Conservation (phyloP, 192 early-diverging fungal genomes). For the Chytriomyces confervae region DNA sequence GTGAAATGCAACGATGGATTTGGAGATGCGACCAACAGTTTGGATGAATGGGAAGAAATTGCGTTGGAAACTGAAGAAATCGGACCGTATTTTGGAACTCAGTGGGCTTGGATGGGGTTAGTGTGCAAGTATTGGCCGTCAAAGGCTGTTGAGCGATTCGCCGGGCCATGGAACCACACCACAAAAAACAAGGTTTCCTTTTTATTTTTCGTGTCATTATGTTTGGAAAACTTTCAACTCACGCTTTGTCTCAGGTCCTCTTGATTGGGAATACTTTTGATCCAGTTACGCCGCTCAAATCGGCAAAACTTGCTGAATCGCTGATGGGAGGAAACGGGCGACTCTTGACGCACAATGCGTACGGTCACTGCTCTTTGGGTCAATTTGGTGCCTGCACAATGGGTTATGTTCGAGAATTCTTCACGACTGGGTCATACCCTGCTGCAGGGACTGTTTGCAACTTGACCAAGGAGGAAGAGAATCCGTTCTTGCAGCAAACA, state of each 20-base stretch:
- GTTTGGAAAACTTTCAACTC: not conserved
- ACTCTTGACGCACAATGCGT: constrained; percentile 45
- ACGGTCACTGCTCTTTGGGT: constrained; percentile 48
- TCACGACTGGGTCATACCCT: constrained; percentile 6
- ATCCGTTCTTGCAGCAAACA: not conserved
- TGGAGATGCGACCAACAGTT: not conserved
- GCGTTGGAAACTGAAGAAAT: not conserved
- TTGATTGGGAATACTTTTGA: constrained; percentile 51
- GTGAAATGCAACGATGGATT: constrained; percentile 21
- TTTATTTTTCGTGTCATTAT: constrained; percentile 26
- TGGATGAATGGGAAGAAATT: constrained; percentile 12
- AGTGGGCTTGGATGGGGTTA: not conserved
- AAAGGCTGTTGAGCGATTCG: constrained; percentile 43
- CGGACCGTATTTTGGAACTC: not conserved
- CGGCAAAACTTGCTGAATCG: constrained; percentile 29
- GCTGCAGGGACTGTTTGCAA: constrained; percentile 1
- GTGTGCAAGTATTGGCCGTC: constrained; percentile 42
- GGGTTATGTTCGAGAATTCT: constrained; percentile 36
- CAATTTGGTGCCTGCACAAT: constrained; percentile 46
- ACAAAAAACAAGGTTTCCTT: constrained; percentile 42
- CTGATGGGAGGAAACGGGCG: constrained; percentile 40
- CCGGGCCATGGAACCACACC: constrained; percentile 53
- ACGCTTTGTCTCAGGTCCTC: constrained; percentile 22
- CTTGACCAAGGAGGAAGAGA: not conserved
- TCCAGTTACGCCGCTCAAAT: constrained; percentile 51